Evolutionary conservation across 306 rosid species (phyloP).

Genomic region (Rosa multiflora): DNA sequence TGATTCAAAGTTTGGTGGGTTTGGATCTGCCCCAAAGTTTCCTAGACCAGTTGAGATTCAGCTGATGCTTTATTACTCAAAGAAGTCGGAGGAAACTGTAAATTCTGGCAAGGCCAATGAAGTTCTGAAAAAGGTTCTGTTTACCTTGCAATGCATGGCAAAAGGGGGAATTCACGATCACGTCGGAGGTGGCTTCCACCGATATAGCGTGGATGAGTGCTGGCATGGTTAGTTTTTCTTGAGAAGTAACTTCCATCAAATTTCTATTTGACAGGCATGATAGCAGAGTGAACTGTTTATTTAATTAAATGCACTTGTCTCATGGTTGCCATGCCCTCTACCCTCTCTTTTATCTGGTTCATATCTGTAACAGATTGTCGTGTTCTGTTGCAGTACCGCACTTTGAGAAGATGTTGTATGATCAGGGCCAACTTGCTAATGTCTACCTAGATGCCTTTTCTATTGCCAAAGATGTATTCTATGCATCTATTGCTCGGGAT

Average conservation of each 20-base stretch:
- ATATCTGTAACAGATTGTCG: conserved; percentile 7
- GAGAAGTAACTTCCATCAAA: background rate
- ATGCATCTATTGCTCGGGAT: conserved; percentile 67
- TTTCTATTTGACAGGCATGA: too few species aligned
- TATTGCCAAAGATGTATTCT: conserved; percentile 69
- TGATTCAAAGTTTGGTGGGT: conserved; percentile 82
- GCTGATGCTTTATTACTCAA: conserved; percentile 76
- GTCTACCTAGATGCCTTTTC: conserved; percentile 78
- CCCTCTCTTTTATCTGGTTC: background rate
- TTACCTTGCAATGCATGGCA: conserved; percentile 85
- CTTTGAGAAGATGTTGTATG: conserved; percentile 98
- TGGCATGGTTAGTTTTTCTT: conserved; percentile 81
- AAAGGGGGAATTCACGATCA: conserved; percentile 94
- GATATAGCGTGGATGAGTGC: conserved; percentile 96
- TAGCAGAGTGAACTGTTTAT: background rate
- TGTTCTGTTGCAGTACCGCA: conserved; percentile 78
- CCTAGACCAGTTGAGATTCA: conserved; percentile 95
- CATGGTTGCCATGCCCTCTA: background rate
- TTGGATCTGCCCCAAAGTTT: conserved; percentile 94
- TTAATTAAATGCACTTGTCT: background rate
- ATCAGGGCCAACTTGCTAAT: conserved; percentile 89
- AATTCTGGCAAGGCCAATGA: conserved; percentile 48
- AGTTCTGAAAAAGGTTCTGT: conserved; percentile 54
- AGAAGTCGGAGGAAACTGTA: conserved; percentile 63
- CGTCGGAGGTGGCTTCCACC: conserved; percentile 93